Conservation (phyloP, 2,329 filamentous ascomycete species). For the Epichloe glyceriae region DNA sequence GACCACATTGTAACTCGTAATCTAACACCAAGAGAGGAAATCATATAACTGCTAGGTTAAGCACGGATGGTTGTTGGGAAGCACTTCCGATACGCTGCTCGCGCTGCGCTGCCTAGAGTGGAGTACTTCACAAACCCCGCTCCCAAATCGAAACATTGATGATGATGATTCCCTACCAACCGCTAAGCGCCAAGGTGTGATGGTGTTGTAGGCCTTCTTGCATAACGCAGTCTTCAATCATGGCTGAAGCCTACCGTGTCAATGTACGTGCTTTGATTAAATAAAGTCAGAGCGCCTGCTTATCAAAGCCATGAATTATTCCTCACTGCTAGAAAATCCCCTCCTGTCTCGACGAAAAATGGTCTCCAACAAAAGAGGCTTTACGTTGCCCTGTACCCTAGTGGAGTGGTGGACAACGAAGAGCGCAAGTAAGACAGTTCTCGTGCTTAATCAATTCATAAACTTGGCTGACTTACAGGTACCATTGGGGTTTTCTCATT, state of each 20-base stretch:
- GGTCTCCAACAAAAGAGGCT: conserved; percentile 17
- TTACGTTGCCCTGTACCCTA: conserved; percentile 20
- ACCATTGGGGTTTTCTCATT: conserved; percentile 19
- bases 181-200: too few species aligned
- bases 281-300: neutral
- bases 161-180: too few species aligned
- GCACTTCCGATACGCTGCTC: neutral
- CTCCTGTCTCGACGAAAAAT: conserved; percentile 2
- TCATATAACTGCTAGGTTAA: too few species aligned
- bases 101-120: neutral
- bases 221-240: neutral
- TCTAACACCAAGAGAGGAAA: too few species aligned
- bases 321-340: neutral
- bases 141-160: neutral
- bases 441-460: neutral
- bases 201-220: too few species aligned
- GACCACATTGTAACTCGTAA: too few species aligned
- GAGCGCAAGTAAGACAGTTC: conserved; percentile 12
- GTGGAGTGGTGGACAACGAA: conserved; percentile 11
- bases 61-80: too few species aligned
- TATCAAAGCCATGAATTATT: neutral
- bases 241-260: neutral
- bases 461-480: conserved; percentile 8
- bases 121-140: neutral
- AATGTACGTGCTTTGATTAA: neutral